These are phyloP conservation scores for Anthoceros angustus DNA, from an alignment of 225 moss, liverwort and hornwort genomes.

Conservation along the genomic window DNA sequence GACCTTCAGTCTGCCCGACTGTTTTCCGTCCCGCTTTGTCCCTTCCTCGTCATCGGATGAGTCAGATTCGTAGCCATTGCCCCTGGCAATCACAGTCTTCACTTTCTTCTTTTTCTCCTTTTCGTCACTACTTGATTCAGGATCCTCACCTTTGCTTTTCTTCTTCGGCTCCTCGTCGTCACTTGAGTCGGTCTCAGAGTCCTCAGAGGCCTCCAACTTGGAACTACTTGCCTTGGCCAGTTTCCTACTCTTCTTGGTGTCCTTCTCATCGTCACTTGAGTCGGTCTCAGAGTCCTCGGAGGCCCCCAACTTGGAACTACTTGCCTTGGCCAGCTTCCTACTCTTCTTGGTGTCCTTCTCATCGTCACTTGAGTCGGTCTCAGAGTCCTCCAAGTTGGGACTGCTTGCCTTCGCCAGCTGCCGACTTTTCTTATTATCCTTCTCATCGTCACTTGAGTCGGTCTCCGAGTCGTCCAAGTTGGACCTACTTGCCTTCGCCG, in stretches of 20 bases:
- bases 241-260: not conserved
- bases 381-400: not conserved
- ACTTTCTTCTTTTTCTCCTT: not conserved
- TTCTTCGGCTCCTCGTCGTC: not conserved
- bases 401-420: not conserved
- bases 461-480: not conserved
- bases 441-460: not conserved
- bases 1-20: not conserved
- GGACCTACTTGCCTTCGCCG: not conserved
- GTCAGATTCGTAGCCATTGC: not conserved
- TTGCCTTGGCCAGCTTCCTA: not conserved
- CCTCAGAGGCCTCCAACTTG: not conserved
- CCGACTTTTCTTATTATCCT: not conserved
- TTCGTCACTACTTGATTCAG: not conserved
- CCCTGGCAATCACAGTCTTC: not conserved
- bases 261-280: not conserved
- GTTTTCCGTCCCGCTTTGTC: not conserved
- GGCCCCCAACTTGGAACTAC: not conserved
- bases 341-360: not conserved
- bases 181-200: not conserved
- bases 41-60: not conserved
- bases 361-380: not conserved
- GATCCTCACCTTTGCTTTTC: not conserved
- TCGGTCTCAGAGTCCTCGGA: not conserved
- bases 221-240: not conserved